A percentile compares a stretch with the other conserved stretches of the same genome.
phyloP scores from a whole-genome alignment of 139 green algal genomes.

The Chlorella ohadii region DNA sequence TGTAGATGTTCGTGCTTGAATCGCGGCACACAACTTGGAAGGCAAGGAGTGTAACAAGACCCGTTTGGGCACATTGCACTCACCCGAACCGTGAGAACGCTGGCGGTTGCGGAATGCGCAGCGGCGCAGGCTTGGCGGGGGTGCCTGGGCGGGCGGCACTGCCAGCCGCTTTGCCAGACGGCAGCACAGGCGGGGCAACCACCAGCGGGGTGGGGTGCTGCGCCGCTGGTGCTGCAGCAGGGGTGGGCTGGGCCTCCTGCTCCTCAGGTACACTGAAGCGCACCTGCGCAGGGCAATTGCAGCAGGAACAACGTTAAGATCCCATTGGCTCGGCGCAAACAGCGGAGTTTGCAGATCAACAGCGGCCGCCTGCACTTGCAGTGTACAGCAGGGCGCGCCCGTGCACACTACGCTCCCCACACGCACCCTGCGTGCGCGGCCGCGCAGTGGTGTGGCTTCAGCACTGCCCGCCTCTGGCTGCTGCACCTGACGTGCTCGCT shows the following conservation, averaged over 20 bases:
- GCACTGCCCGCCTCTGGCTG: too few species aligned
- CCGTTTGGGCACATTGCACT: too few species aligned
- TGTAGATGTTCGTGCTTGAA: too few species aligned
- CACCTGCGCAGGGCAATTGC: background rate
- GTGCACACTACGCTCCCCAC: too few species aligned
- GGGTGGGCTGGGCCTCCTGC: background rate
- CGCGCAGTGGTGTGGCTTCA: too few species aligned
- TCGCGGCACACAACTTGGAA: background rate
- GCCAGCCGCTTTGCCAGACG: background rate
- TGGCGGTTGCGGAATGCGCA: conserved; percentile 4
- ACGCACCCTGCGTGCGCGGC: too few species aligned
- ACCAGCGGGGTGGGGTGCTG: background rate
- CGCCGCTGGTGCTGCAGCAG: background rate
- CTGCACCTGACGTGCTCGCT: background rate
- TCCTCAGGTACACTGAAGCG: background rate
- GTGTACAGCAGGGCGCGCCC: too few species aligned
- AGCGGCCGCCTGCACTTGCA: too few species aligned
- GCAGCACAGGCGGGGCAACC: background rate
- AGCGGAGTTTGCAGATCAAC: too few species aligned
- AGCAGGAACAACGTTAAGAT: too few species aligned
- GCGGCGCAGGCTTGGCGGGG: conserved; percentile 3
- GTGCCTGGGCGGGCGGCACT: background rate
- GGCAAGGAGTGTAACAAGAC: too few species aligned
- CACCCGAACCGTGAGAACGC: conserved; percentile 2
- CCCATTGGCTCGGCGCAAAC: too few species aligned